Evolutionary conservation across 2,329 filamentous ascomycete genomes (phyloP), one percentile per base, ranked within the genome.

Genomic region (Nakataea oryzae): DNA sequence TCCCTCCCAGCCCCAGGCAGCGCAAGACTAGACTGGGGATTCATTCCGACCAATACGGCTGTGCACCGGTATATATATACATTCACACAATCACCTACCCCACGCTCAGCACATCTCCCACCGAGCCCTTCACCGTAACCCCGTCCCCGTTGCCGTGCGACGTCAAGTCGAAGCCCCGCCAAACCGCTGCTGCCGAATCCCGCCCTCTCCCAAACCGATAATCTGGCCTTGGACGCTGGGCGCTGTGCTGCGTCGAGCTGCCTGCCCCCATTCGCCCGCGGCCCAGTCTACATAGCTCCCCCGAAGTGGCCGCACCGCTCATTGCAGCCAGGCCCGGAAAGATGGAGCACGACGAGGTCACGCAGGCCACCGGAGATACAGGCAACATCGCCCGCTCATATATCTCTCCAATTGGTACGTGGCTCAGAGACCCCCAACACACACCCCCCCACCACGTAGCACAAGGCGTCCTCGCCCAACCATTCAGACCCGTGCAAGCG

Each of bases 331-430:
- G 41, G 41, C 41, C 21, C 8, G 41, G 41, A 50, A 50, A n/a
- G 41, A 50, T 24, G 41, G 41, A 77, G 75, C 76, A 75, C 69
- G 70, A 71, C 66, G 28, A 57, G 54, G 30, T 69, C 70, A 75
- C 77, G 76, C 78, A 76, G 72, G 77, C 74, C 76, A 77, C 76
- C 76, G 78, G 71, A 54, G 66, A 64, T 61, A 65, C 65, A 66
- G 78, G 71, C 55, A 65, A 65, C 17, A 9, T 13, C 60, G 66
- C 64, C 64, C 74, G 74, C 66, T 77, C 75, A 66, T 81, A 78
- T 74, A 76, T 84, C 67, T 76, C 75, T 69, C 81, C 81, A 73
- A 81, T 83, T 73, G 81, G 81, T 83, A 74, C 79, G 81, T 72
- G 70, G 24, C 55, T 54, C 55, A 21, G 8, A 55, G 32, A 67